Evolutionary conservation across 108 stramenopile species (phyloP), one percentile per base, ranked within the genome.

Genomic region (Cyclotella cryptica): DNA sequence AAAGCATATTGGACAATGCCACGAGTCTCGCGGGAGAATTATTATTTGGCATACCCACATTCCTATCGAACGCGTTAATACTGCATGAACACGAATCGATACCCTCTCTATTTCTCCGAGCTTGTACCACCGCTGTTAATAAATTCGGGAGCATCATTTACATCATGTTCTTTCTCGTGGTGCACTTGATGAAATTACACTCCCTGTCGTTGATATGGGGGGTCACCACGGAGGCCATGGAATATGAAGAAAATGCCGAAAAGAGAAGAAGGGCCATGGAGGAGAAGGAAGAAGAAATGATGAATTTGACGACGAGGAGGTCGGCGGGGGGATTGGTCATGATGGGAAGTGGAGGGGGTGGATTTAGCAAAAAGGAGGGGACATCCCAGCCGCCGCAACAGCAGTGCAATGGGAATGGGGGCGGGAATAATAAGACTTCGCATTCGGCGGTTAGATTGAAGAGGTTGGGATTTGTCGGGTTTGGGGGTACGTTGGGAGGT

Each of bases 141-240:
- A 83, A 79, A 62, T 76, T 85, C 26, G 89, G 87, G 19, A 79
- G 89, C 52, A 74, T 69, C 39, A 77, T 92, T 66, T 93, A 94
- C 69, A 85, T 94, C 67, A 87, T 90, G 80, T 96, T 96, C 75
- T 96, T 91, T 58, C 70, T 96, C 18, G 87, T 92, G 22, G 90
- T 94, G 0, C 92, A 93, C 59, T 66, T 96, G 71, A 92, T 96
- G 92, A 96, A 94, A 71, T 69, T 94, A 45, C 96, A 96, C 74
- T 91, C 93, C 6, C 70, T 92, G 14, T 86, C 85, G 17, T 69
- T 96, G 18, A 90, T 94, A 19, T 96, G 96, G 96, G 96, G 93
- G 7, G 96, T 96, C 27, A 93, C 93, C 17, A 88, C 85, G 10
- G 93, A 96, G 84, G 96, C 93, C 18, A 94, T 96, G 96, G 96